These are phyloP conservation scores for Rhizopus arrhizus DNA, from an alignment of 371 early-diverging fungal species.

Conservation along the genomic window DNA sequence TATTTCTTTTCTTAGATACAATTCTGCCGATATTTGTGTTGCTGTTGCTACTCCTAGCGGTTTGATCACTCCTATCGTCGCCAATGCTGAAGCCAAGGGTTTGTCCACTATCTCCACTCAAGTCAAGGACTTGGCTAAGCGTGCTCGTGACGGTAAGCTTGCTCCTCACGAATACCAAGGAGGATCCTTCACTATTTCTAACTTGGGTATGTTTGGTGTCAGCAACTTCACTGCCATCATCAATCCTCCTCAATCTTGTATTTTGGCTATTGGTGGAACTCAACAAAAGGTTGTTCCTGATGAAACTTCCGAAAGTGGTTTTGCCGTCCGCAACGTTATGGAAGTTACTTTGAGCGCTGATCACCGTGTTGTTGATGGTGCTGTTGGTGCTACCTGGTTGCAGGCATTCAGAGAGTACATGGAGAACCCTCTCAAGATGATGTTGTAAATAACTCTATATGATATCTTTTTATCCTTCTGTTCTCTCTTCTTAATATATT, in stretches of 20 bases:
- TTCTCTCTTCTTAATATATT: too few species aligned
- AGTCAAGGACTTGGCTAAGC: slow-evolving; percentile 84
- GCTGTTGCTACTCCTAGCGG: slow-evolving; percentile 95
- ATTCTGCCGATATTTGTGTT: slow-evolving; percentile 91
- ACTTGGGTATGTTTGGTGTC: slow-evolving; percentile 97
- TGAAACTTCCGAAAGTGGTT: slow-evolving; percentile 59
- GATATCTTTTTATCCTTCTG: too few species aligned
- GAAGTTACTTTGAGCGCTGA: slow-evolving; percentile 92
- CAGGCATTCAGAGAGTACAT: slow-evolving; percentile 89
- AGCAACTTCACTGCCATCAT: slow-evolving; percentile 96
- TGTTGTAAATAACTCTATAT: slow-evolving; percentile 67
- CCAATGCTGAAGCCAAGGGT: slow-evolving; percentile 83
- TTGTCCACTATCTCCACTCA: slow-evolving; percentile 82
- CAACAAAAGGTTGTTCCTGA: slow-evolving; percentile 85
- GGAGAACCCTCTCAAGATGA: slow-evolving; percentile 94
- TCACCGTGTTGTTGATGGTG: slow-evolving; percentile 97
- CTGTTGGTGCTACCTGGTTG: slow-evolving; percentile 93
- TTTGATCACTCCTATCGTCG: slow-evolving; percentile 95
- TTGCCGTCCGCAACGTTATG: slow-evolving; percentile 73
- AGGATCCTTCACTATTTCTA: slow-evolving; percentile 97
- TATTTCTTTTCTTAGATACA: slow-evolving; percentile 59
- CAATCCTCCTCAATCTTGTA: slow-evolving; percentile 95
- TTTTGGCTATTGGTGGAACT: slow-evolving; percentile 90
- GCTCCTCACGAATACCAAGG: slow-evolving; percentile 95
- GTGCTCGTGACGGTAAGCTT: slow-evolving; percentile 89